These are phyloP conservation scores for Puccinia sorghi DNA, from an alignment of 1,284 basidiomycete species.

Conservation along the genomic window DNA sequence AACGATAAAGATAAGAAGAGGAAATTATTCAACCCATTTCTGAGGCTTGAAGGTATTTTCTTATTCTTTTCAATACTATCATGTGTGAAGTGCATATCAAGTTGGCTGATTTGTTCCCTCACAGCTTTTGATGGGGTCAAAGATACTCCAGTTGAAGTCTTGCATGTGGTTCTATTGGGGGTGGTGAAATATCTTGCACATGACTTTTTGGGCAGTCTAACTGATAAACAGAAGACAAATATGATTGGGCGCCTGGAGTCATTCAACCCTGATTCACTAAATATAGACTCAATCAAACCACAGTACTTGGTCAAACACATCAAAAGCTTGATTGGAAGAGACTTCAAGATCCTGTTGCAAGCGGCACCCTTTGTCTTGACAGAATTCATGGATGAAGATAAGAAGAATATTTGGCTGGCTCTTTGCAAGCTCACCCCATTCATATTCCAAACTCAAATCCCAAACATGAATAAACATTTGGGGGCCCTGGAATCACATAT, in stretches of 20 bases:
- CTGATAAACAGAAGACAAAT: background rate
- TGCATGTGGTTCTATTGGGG: constrained; percentile 59
- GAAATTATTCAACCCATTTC: background rate
- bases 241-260: background rate
- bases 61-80: background rate
- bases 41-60: background rate
- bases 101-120: background rate
- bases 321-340: constrained; percentile 58
- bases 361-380: constrained; percentile 60
- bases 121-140: background rate
- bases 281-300: background rate
- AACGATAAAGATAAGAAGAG: background rate
- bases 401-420: constrained; percentile 57
- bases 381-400: constrained; percentile 53
- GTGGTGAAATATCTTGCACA: constrained; percentile 61
- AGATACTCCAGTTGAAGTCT: constrained; percentile 58
- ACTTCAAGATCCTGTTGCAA: constrained; percentile 60
- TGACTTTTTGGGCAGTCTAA: background rate
- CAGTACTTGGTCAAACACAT: constrained; percentile 57
- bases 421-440: constrained; percentile 58
- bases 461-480: constrained; percentile 56
- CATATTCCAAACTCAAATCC: constrained; percentile 59
- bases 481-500: constrained; percentile 57
- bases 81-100: background rate
- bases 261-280: background rate